Evolutionary conservation across 2,329 filamentous ascomycete genomes (phyloP).

Genomic region (Monascus ruber): DNA sequence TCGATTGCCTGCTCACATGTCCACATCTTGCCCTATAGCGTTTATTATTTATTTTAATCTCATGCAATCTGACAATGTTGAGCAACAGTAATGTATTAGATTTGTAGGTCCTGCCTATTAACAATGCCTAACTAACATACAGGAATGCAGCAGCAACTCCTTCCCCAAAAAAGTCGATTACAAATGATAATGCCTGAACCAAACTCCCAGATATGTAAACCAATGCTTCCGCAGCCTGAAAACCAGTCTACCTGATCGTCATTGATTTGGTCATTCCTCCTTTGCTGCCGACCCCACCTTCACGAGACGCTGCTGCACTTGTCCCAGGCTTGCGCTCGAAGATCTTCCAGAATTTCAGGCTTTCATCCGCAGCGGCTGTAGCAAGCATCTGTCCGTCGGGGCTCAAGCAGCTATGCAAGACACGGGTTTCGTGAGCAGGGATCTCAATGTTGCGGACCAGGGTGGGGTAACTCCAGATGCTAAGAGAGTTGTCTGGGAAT

Average conservation of each 20-base stretch:
- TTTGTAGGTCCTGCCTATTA: too few relatives aligned
- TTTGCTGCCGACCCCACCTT: conserved; percentile 60
- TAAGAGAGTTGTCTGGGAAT: conserved; percentile 97
- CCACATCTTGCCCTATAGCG: too few relatives aligned
- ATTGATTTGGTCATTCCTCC: conserved; percentile 87
- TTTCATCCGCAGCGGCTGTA: conserved; percentile 91
- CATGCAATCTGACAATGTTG: too few relatives aligned
- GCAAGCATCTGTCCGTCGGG: conserved; percentile 97
- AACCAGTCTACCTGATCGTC: conserved; percentile 62
- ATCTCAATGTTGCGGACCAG: conserved; percentile 97
- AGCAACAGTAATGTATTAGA: too few relatives aligned
- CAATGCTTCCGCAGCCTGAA: background rate
- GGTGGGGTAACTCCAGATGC: conserved; percentile 98
- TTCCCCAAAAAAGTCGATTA: too few relatives aligned
- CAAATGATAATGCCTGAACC: background rate
- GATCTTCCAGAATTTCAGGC: conserved; percentile 99
- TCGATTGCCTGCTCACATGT: background rate
- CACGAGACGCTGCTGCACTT: conserved; percentile 49
- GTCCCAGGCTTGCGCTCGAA: conserved; percentile 94
- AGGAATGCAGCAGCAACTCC: background rate
- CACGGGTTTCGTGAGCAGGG: conserved; percentile 89
- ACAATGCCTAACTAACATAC: background rate
- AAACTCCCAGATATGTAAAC: background rate
- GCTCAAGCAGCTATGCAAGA: conserved; percentile 92
- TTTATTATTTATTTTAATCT: too few relatives aligned